Evolutionary conservation across 345 rosid genomes (phyloP).

Genomic region (Eucalyptus pauciflora): DNA sequence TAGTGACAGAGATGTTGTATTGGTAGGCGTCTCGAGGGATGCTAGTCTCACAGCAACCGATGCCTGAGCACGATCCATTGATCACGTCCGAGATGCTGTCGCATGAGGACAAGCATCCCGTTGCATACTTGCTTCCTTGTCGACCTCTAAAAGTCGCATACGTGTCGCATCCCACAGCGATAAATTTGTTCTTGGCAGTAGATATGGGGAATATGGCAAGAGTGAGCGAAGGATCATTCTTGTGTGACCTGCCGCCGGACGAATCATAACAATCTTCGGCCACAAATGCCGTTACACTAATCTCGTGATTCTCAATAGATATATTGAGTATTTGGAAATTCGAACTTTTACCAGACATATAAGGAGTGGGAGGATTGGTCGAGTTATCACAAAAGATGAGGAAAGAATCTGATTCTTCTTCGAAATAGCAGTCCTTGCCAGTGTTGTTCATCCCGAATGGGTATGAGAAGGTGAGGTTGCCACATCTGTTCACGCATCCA

Average conservation of each 20-base stretch:
- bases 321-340: background rate
- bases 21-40: background rate
- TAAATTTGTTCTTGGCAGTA: no score
- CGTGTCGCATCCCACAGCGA: no score
- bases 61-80: background rate
- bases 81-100: no score
- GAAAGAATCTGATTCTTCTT: background rate
- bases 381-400: background rate
- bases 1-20: background rate
- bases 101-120: no score
- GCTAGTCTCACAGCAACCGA: background rate
- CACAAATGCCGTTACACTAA: no score
- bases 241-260: background rate
- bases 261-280: background rate
- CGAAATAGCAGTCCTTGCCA: background rate
- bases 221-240: background rate
- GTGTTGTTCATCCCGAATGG: background rate
- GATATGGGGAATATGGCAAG: background rate
- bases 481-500: background rate
- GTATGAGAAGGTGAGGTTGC: background rate
- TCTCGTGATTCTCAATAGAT: background rate
- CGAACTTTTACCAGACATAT: fast-evolving
- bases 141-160: no score
- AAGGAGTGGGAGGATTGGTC: background rate
- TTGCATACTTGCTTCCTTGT: no score